phyloP scores from a whole-genome alignment of 2,329 filamentous ascomycete species.

The Sclerotinia glacialis region DNA sequence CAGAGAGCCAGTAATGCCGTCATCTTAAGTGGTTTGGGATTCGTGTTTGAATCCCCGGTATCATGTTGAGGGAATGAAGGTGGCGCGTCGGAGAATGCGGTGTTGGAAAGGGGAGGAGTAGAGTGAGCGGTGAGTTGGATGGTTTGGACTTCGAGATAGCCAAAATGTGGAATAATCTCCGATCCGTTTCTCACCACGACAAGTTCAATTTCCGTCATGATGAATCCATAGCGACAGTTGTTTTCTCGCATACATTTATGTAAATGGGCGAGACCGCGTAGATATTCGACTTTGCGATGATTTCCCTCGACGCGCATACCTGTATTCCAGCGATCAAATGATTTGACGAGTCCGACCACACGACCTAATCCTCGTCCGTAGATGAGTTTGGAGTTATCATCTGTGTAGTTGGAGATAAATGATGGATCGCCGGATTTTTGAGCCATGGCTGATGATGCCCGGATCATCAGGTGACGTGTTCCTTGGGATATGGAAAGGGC shows the following conservation, averaged over 20 bases:
- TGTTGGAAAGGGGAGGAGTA: constrained; percentile 24
- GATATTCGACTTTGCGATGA: constrained; percentile 82
- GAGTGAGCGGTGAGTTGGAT: constrained; percentile 53
- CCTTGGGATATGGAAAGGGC: constrained; percentile 75
- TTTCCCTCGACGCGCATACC: constrained; percentile 86
- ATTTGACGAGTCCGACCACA: constrained; percentile 82
- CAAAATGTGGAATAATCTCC: constrained; percentile 74
- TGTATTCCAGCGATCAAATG: constrained; percentile 92
- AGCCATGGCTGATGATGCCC: constrained; percentile 26
- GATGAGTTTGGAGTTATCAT: constrained; percentile 48
- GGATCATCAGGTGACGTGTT: constrained; percentile 52
- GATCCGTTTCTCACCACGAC: constrained; percentile 81
- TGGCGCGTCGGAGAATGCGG: constrained; percentile 3
- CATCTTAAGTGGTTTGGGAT: constrained; percentile 57
- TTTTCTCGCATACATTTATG: constrained; percentile 93
- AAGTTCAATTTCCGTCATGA: constrained; percentile 93
- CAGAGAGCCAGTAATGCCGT: constrained; percentile 74
- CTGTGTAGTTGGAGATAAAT: constrained; percentile 53
- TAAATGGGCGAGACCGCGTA: constrained; percentile 79
- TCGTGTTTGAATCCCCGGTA: constrained; percentile 30
- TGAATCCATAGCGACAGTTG: constrained; percentile 89
- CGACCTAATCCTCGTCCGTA: constrained; percentile 55
- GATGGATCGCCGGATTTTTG: constrained; percentile 37
- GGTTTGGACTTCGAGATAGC: constrained; percentile 74
- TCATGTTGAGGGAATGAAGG: constrained; percentile 15